Evolutionary conservation across 208 protist genomes (phyloP), one percentile per base, ranked within the genome.

Genomic region (Crithidia mellificae): DNA sequence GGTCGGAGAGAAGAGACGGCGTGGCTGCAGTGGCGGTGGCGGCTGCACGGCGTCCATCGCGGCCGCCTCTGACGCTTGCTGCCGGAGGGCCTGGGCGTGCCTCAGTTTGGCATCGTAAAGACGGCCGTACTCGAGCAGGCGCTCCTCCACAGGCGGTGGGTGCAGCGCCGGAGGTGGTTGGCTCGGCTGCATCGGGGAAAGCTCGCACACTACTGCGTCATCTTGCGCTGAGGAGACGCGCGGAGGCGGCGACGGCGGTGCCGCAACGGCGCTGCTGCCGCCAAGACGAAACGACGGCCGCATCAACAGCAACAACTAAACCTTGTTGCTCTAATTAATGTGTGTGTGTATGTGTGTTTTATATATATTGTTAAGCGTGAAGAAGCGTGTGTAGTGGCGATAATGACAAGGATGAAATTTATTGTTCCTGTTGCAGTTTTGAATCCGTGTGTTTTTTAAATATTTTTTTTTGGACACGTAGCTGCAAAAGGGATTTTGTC

Each of bases 91-190:
- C 30, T 57, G 67, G n/a, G 73, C 61, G 12, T 52, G 39, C 11
- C 25, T 38, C 15, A 47, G 43, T n/a, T 63, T 57, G 14, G 30
- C 63, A 17, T 63, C 34, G 63, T 78, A 83, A 41, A 55, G 19
- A 6, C 52, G 52, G 36, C 84, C 84, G 68, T 77, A 84, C 19
- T 68, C 44, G 39, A 90, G 62, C 12, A 90, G 67, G 22, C 84
- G 66, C 9, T 84, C 77, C 59, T 82, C 80, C 0, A 89, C 84
- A 17, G 58, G 68, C 12, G 58, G 34, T 14, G 62, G 24, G 11
- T 47, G 11, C 24, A 25, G 47, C 25, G 34, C 27, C 12, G 27
- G 41, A 19, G 24, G 32, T 57, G 6, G 25, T 8, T n/a, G 9
- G 5, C 14, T 14, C 2, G 52, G n/a, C n/a, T 46, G 47, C 51